Conservation (phyloP, 306 rosid genomes). For the Medicago arabica region DNA sequence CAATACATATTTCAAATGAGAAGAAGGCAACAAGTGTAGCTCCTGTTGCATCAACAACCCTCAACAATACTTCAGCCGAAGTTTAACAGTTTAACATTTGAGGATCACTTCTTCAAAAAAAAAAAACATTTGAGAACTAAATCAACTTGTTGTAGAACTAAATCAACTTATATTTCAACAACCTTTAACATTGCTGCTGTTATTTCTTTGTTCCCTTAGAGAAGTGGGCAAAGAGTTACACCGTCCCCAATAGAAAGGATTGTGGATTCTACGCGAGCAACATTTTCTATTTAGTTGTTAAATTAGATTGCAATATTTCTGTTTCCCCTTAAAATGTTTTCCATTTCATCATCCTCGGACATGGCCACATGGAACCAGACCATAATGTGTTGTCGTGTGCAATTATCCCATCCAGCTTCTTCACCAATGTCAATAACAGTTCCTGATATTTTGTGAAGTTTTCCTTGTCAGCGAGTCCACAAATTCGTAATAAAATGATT, state of each 20-base stretch:
- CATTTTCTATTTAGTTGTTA: constrained; percentile 48
- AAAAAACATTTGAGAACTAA: no score
- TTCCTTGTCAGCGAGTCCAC: constrained; percentile 58
- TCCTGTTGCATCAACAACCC: no score
- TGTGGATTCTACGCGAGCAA: constrained; percentile 52
- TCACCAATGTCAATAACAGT: constrained; percentile 53
- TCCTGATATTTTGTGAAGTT: constrained; percentile 57
- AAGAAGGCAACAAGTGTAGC: no score
- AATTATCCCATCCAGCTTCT: constrained; percentile 58
- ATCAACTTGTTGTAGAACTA: no score
- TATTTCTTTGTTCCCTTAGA: constrained; percentile 23
- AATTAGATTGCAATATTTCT: constrained; percentile 36
- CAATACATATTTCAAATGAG: no score
- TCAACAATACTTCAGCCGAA: no score
- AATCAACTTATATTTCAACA: background rate
- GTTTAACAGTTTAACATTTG: background rate
- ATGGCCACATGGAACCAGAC: constrained; percentile 53
- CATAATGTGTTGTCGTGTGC: constrained; percentile 69
- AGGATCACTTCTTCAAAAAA: no score
- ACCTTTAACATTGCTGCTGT: background rate
- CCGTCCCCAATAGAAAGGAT: constrained; percentile 59
- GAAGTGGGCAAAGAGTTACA: constrained; percentile 54
- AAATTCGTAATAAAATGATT: constrained; percentile 58
- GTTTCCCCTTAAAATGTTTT: background rate
- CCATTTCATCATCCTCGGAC: constrained; percentile 34